Base-by-base conservation (phyloP, 495 filamentous ascomycete genomes). In the Amniculicola lignicola region DNA sequence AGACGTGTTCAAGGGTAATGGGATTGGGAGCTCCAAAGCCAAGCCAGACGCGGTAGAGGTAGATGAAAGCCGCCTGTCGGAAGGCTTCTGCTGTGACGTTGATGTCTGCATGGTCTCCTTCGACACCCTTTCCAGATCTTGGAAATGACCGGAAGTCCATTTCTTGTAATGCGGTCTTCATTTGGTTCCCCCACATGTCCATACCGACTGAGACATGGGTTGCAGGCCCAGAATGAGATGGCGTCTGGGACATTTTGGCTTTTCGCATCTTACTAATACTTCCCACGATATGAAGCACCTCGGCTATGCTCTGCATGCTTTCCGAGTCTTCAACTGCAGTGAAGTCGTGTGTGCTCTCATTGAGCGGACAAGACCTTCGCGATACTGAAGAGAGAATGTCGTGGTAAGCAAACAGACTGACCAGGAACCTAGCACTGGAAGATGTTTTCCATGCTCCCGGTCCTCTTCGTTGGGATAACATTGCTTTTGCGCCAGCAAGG, bases 21-120 rank as follows among this genome's bases (percentile, higher is more conserved):
- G 44, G 44, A 22, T 35, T 29, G 4, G 44, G 44, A 5, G 44
- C 44, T 4, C 44, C 44, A n/a, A 48, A 14, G 44, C 19, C 18
- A 4, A 10, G 14, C 44, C 44, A 48, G 6, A 48, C 44, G 7
- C 44, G 23, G 19, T 48, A 48, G 44, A 48, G 44, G 27, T 48
- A 48, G 28, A 48, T 48, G 44, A 48, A 48, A 4, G 44, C 44
- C 29, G 44, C 44, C 12, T 48, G 44, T 11, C 44, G 44, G 21
- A 9, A 48, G 4, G 44, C 44, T 21, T 48, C 44, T 10, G 44
- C 44, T 3, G 44, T 48, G 4, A 21, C 19, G 11, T 48, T 21
- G 4, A 27, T 22, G 16, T 27, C 15, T 9, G 29, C 29, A 6
- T 40, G 10, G 7, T 9, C 9, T 6, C 10, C 11, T 9, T 9